phyloP scores from a whole-genome alignment of 208 protist genomes.

The Crithidia expoeki region DNA sequence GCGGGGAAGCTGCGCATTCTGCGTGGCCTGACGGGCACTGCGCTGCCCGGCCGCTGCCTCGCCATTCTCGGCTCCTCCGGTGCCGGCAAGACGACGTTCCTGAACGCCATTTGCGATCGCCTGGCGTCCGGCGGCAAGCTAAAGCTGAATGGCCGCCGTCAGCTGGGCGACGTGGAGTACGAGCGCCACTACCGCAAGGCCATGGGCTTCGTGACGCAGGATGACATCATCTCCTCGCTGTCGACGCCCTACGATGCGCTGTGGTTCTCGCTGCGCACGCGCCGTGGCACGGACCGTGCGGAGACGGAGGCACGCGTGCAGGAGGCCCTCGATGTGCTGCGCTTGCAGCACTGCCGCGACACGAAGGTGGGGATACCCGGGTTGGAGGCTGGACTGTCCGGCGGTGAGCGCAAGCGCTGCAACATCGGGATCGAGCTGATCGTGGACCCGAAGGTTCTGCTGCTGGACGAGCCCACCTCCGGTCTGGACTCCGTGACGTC shows the following conservation, averaged over 20 bases:
- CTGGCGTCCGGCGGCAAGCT: slow-evolving; percentile 42
- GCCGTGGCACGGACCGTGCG: slow-evolving; percentile 40
- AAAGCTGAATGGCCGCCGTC: slow-evolving; percentile 51
- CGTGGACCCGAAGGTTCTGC: slow-evolving; percentile 78
- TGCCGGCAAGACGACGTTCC: slow-evolving; percentile 74
- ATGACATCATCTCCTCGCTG: slow-evolving; percentile 76
- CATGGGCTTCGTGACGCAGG: slow-evolving; percentile 82
- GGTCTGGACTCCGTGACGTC: slow-evolving; percentile 91
- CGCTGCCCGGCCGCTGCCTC: slow-evolving; percentile 69
- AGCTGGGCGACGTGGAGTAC: slow-evolving; percentile 74
- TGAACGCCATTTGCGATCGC: slow-evolving; percentile 79
- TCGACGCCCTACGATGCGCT: slow-evolving; percentile 72
- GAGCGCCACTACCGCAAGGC: slow-evolving; percentile 58
- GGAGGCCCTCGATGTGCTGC: slow-evolving; percentile 68
- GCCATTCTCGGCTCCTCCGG: slow-evolving; percentile 85
- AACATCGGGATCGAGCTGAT: slow-evolving; percentile 92
- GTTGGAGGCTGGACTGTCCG: slow-evolving; percentile 75
- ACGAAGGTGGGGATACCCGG: slow-evolving; percentile 81
- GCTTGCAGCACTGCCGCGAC: slow-evolving; percentile 65
- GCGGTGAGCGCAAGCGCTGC: slow-evolving; percentile 84
- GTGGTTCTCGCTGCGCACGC: slow-evolving; percentile 73
- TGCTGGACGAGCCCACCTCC: slow-evolving; percentile 92
- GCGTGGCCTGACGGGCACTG: slow-evolving; percentile 65
- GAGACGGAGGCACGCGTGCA: slow-evolving; percentile 72
- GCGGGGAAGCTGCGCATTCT: slow-evolving; percentile 57